A percentile compares a stretch with the other conserved stretches of the same genome.
Evolutionary conservation across 306 rosid species (phyloP).

Genomic region (Abrus pulchellus): DNA sequence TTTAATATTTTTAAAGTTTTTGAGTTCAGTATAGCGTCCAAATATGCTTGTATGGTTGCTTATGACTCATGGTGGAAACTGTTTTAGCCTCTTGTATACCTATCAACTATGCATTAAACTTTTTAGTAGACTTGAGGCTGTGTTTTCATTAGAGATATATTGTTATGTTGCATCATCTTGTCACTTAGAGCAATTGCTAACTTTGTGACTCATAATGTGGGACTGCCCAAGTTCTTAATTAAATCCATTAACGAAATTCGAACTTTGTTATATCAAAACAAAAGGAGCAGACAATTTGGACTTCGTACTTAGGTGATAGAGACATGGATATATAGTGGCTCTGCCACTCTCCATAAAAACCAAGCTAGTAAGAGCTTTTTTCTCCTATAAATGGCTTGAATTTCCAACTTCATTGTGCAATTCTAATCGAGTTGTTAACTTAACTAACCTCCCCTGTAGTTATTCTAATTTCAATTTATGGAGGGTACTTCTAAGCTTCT

Average conservation of each 20-base stretch:
- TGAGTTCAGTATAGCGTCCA: no score
- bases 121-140: neutral
- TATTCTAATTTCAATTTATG: conserved; percentile 42
- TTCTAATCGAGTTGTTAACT: conserved; percentile 36
- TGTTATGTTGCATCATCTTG: conserved; percentile 49
- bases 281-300: conserved; percentile 51
- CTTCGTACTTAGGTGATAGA: conserved; percentile 52
- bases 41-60: no score
- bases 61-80: no score
- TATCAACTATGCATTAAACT: conserved; percentile 21
- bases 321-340: conserved; percentile 61
- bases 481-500: conserved; percentile 49
- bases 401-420: conserved; percentile 33
- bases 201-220: conserved; percentile 38
- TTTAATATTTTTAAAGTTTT: no score
- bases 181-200: conserved; percentile 56
- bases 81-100: no score
- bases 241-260: conserved; percentile 39
- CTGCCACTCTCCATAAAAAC: conserved; percentile 55
- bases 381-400: conserved; percentile 52
- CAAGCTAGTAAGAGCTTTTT: conserved; percentile 17
- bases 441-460: conserved; percentile 2
- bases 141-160: conserved; percentile 10
- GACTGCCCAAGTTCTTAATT: conserved; percentile 21
- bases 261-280: conserved; percentile 26